Evolutionary conservation across 352 stramenopile species (phyloP).

Genomic region (Phytopythium sindhum): DNA sequence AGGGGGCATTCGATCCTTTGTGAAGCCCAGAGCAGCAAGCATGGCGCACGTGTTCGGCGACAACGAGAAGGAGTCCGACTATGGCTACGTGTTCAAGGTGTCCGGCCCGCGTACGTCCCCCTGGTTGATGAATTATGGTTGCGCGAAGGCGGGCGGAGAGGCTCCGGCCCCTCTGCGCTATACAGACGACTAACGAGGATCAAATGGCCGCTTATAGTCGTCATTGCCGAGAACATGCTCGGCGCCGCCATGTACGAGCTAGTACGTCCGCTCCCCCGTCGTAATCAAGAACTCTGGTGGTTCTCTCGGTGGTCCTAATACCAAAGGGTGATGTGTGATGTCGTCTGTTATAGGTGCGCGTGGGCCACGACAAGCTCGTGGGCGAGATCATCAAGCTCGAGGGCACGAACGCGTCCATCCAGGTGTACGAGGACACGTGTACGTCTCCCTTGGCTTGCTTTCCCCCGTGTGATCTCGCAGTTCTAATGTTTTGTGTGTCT

Average conservation of each 20-base stretch:
- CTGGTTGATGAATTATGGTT: neutral
- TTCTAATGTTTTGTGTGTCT: neutral
- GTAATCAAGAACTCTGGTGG: neutral
- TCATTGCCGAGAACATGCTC: constrained; percentile 99
- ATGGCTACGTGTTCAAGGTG: constrained; percentile 99
- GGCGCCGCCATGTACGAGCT: constrained; percentile 98
- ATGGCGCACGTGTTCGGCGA: constrained; percentile 87
- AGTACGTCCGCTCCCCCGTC: constrained; percentile 23
- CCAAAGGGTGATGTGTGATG: neutral
- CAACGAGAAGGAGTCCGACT: constrained; percentile 91
- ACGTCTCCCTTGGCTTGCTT: constrained; percentile 10
- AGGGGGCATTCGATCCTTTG: neutral
- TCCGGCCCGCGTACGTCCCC: constrained; percentile 92
- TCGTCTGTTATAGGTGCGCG: constrained; percentile 85
- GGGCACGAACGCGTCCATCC: constrained; percentile 98
- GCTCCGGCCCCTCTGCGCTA: neutral
- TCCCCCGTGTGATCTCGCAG: neutral
- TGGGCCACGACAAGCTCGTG: constrained; percentile 98
- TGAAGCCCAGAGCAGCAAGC: neutral
- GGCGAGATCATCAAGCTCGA: constrained; percentile 99
- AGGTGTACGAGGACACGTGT: constrained; percentile 99
- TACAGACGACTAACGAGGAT: neutral
- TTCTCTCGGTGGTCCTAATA: neutral
- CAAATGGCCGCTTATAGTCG: constrained; percentile 54
- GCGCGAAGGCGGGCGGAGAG: neutral